Evolutionary conservation across 148 eudicot genomes (phyloP).

Genomic region (Linanthus parryae): DNA sequence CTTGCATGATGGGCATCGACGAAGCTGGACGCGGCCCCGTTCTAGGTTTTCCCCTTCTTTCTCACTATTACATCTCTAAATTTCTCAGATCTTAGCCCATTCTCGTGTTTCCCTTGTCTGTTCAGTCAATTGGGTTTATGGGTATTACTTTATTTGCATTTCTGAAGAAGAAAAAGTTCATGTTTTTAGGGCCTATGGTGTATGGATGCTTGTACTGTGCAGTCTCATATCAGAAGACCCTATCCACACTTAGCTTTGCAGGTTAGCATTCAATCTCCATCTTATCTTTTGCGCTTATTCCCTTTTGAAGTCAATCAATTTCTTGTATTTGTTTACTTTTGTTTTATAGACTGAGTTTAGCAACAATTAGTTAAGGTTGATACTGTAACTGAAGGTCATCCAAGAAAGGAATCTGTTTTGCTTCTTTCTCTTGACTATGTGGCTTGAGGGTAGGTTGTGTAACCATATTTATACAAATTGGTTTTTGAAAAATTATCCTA

Average conservation of each 20-base stretch:
- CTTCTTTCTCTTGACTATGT: too few species aligned
- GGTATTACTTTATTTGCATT: not conserved
- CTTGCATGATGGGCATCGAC: conserved; percentile 96
- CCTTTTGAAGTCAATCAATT: not conserved
- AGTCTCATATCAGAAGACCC: conserved; percentile 63
- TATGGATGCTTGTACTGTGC: conserved; percentile 95
- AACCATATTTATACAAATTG: too few species aligned
- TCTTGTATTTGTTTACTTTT: not conserved
- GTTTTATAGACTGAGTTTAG: not conserved
- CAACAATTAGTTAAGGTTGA: too few species aligned
- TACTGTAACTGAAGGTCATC: too few species aligned
- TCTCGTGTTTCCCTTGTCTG: conserved; percentile 1
- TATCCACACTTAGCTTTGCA: conserved; percentile 75
- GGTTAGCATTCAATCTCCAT: conserved; percentile 27
- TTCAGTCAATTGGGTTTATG: too few species aligned
- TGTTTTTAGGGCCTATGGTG: conserved; percentile 84
- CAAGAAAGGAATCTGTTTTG: too few species aligned
- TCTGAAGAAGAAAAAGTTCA: too few species aligned
- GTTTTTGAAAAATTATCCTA: too few species aligned
- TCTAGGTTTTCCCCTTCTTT: conserved; percentile 45
- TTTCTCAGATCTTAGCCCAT: not conserved
- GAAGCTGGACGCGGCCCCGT: conserved; percentile 99
- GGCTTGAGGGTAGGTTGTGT: too few species aligned
- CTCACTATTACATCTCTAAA: not conserved
- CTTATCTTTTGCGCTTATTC: not conserved